Base-by-base conservation (phyloP, 306 rosid genomes). In the Vigna nakashimae region DNA sequence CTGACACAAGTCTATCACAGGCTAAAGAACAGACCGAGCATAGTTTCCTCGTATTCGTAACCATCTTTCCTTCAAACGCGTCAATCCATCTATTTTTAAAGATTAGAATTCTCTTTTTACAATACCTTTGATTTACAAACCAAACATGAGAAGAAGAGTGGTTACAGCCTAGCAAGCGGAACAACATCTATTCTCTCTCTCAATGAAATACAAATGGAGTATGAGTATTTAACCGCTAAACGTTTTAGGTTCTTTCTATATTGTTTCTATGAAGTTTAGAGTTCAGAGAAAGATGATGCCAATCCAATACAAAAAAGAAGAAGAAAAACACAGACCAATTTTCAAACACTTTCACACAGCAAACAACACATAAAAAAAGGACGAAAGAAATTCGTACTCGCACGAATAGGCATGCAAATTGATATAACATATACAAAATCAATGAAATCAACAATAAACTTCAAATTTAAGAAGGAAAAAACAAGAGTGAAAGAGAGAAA, bases 321-420 rank as follows among this genome's bases (percentile, higher is more conserved):
- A 63, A 7, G 15, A 1, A 38, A 45, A 4, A 30, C 42, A 49
- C 3, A 55, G 80, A 30, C 28, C 16, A 20, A 71, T 48, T n/a
- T 76, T 65, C 57, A 66, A 32, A 66, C 49, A 53, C 49, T 62
- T 59, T 13, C 45, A 24, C 46, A n/a, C 22, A 62, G 16, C 60
- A 42, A 73, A 79, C 16, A 65, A 58, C 13, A 15, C 17, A 4
- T 12, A 30, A 22, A 63, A 1, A 66, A 45, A 48, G 38, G 45
- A 62, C 20, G 36, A 75, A 75, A 71, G 55, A 30, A 63, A 69
- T 64, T 34, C 40, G 70, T n/a, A 67, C 51, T 63, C 66, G 36
- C 56, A 18, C 15, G 24, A 36, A 48, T 2, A 60, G 34, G 53
- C 80, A 75, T 57, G 69, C 75, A 73, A 66, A 40, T 48, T 51